Evolutionary conservation across 2,329 filamentous ascomycete genomes (phyloP), one percentile per base, ranked within the genome.

Genomic region (Akanthomyces dipterigenus): DNA sequence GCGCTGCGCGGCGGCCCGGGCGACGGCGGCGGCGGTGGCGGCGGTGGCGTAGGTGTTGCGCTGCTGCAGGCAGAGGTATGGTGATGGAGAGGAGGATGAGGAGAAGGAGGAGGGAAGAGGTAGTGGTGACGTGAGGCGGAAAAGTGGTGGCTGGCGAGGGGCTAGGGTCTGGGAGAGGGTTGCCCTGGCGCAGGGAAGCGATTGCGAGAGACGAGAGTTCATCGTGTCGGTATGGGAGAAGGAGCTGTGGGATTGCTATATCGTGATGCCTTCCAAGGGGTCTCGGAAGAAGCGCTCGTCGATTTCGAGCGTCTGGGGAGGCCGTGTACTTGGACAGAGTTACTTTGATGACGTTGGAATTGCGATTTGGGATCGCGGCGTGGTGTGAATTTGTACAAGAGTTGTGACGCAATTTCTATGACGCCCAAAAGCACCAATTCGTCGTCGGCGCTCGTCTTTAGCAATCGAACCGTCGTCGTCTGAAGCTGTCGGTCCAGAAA

Each of bases 401-500:
- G 16, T 18, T 2, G 14, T 18, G 9, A 2, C 0, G 9, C 2
- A 1, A 16, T n/a, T 26, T 38, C n/a, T 26, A 26, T 34, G 7
- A 18, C 31, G 24, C 46, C 55, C 31, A 12, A 42, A 14, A 8
- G 18, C 36, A 31, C n/a, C 36, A 58, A 58, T 51, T 34, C 34
- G 46, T 58, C 24, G 22, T 31, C 46, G n/a, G 40, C 3, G 6
- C 11, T 28, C 20, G 28, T 36, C 20, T 16, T 20, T 38, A 20
- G 28, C 43, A 28, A 40, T 38, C 34, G 20, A 26, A 22, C 18
- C n/a, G 26, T 14, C 6, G 45, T 42, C 36, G 46, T 20, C 24
- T 28, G 51, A 55, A 50, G 34, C 20, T 34, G 7, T 2, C 38
- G 22, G 24, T 18, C 34, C 46, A 64, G 63, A 72, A 73, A 73